Evolutionary conservation across 371 early-diverging fungal genomes (phyloP).

Genomic region (Rhizopus sp.): DNA sequence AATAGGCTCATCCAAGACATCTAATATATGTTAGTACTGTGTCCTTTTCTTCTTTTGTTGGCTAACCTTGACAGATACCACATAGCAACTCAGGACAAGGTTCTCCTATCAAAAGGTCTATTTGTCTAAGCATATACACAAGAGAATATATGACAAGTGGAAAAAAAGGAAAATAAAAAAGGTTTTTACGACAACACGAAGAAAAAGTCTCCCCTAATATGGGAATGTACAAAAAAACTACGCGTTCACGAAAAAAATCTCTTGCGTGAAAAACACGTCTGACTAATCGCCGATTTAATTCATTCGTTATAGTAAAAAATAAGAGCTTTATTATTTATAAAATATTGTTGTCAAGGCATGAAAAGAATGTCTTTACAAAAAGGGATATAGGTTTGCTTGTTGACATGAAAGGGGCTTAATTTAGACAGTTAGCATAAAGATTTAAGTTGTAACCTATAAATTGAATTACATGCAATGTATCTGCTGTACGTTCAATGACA

Average conservation of each 20-base stretch:
- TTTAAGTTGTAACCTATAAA: too few species aligned
- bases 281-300: too few species aligned
- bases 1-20: constrained; percentile 51
- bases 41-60: not conserved
- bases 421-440: too few species aligned
- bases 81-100: constrained; percentile 50
- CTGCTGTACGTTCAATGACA: too few species aligned
- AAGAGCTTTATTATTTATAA: not conserved
- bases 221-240: not conserved
- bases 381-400: too few species aligned
- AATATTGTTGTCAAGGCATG: too few species aligned
- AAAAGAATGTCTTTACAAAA: too few species aligned
- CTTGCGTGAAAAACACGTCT: constrained; percentile 4
- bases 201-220: not conserved
- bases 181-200: not conserved
- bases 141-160: not conserved
- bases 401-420: too few species aligned
- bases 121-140: constrained; percentile 22
- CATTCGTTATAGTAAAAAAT: not conserved
- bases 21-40: constrained; percentile 13
- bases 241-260: constrained; percentile 11
- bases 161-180: constrained; percentile 16
- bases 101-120: constrained; percentile 38
- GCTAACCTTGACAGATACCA: constrained; percentile 47
- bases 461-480: too few species aligned